Conservation (phyloP, 352 stramenopile species). For the Phytopythium litorale region DNA sequence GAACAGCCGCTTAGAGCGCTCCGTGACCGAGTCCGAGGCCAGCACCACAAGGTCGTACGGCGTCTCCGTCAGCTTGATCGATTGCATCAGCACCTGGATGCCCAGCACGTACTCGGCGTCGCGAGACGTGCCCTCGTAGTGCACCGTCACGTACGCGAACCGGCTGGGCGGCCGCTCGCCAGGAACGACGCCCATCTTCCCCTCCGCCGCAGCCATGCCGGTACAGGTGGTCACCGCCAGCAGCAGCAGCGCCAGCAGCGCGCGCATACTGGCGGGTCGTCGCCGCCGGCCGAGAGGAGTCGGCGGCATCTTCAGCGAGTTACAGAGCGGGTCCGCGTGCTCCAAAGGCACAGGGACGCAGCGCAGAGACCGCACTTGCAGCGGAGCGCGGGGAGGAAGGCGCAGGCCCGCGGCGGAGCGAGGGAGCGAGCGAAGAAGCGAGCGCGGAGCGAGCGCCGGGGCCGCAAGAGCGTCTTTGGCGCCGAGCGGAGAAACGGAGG, state of each 20-base stretch:
- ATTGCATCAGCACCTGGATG: slow-evolving; percentile 83
- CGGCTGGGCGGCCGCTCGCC: slow-evolving; percentile 36
- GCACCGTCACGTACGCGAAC: slow-evolving; percentile 84
- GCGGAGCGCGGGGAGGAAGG: neutral
- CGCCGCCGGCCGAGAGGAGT: neutral
- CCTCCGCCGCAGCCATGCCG: slow-evolving; percentile 2
- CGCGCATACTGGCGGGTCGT: neutral
- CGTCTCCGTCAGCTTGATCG: slow-evolving; percentile 80
- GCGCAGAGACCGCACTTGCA: neutral
- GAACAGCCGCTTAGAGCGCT: slow-evolving; percentile 72
- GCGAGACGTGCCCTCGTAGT: slow-evolving; percentile 82
- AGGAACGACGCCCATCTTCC: neutral
- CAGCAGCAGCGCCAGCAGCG: slow-evolving; percentile 20
- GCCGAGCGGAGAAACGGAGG: neutral
- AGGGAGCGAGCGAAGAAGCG: neutral
- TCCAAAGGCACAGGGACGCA: too few relatives aligned
- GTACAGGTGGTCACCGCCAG: slow-evolving; percentile 12
- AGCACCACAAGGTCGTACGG: slow-evolving; percentile 85
- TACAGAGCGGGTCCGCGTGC: neutral
- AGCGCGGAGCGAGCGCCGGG: neutral
- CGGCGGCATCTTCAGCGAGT: neutral
- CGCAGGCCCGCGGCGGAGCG: neutral
- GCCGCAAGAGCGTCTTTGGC: neutral
- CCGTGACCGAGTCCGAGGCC: slow-evolving; percentile 79
- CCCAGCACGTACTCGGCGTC: slow-evolving; percentile 84